Evolutionary conservation across 208 protist species (phyloP), one percentile per base, ranked within the genome.

Genomic region (Tritrichomonas musculus): DNA sequence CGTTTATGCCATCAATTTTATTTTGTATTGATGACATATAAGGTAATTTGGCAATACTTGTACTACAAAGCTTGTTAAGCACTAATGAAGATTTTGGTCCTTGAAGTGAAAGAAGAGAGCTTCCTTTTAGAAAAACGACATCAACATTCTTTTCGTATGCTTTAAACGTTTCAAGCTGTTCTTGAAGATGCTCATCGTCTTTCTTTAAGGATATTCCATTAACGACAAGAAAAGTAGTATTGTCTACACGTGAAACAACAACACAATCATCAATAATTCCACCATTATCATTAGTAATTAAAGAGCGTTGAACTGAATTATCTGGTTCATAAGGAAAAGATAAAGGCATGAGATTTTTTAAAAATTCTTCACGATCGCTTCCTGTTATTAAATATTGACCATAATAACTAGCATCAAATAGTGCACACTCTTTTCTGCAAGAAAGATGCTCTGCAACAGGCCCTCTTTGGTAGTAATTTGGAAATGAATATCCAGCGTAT

Each of bases 141-240:
- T 95, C 72, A 47, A 98, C 97, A 57, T 98, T 97, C 3, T 82
- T 73, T 69, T 96, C 96, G 3, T 22, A 13, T 27, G n/a, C 30
- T 66, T 96, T 95, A 39, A 96, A 97, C 17, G 17, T 27, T 4
- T 94, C 65, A 1, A 97, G 66, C 39, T 97, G 80, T 50, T 92
- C 33, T 8, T 25, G 82, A 11, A 98, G 93, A 94, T 99, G 97
- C 22, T 95, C 96, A 25, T 98, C 93, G 57, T 99, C 98, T 95
- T 98, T 98, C 5, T 97, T 97, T 64, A 97, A 96, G 94, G 97
- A 98, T 69, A 97, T 98, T 30, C 98, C 98, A 95, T 99, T 99
- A 33, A 98, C 96, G n/a, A 99, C 98, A 50, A 98, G 94, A 92
- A 98, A 97, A 8, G 13, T 14, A 77, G 98, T 92, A 94, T 97